Conservation (phyloP, 2,329 filamentous ascomycete species). For the Monosporascus sp. region DNA sequence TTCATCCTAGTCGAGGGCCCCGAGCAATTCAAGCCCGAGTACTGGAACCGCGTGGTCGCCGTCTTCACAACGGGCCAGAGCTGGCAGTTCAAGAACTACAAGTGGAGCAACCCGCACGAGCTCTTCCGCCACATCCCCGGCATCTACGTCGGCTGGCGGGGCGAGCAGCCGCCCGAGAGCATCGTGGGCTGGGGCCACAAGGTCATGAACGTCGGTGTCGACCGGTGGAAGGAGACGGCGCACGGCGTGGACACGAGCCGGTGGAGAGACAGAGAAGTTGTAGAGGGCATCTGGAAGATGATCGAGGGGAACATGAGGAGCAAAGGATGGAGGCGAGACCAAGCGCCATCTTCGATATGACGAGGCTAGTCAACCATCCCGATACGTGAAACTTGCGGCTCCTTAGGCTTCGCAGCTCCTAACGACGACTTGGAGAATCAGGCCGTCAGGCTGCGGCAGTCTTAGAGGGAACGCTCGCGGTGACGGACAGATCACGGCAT, state of each 20-base stretch:
- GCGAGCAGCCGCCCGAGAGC: conserved; percentile 70
- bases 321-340: conserved; percentile 76
- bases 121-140: conserved; percentile 86
- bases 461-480: too few species aligned
- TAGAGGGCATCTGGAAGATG: conserved; percentile 85
- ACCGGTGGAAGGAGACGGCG: conserved; percentile 65
- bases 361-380: too few species aligned
- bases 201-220: conserved; percentile 73
- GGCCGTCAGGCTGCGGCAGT: too few species aligned
- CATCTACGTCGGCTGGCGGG: conserved; percentile 86
- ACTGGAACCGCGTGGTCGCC: conserved; percentile 91
- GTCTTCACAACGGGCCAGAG: conserved; percentile 97
- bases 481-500: too few species aligned
- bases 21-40: conserved; percentile 94
- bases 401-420: too few species aligned
- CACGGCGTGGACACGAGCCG: conserved; percentile 44
- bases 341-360: conserved; percentile 51
- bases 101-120: conserved; percentile 84
- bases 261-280: conserved; percentile 88
- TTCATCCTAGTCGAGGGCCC: conserved; percentile 95
- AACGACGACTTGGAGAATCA: too few species aligned
- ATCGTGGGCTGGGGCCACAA: conserved; percentile 82
- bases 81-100: conserved; percentile 99
- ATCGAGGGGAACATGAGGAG: conserved; percentile 84
- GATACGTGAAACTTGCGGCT: too few species aligned